Conservation (phyloP, 1,284 basidiomycete species). For the Apiotrichum sp. region DNA sequence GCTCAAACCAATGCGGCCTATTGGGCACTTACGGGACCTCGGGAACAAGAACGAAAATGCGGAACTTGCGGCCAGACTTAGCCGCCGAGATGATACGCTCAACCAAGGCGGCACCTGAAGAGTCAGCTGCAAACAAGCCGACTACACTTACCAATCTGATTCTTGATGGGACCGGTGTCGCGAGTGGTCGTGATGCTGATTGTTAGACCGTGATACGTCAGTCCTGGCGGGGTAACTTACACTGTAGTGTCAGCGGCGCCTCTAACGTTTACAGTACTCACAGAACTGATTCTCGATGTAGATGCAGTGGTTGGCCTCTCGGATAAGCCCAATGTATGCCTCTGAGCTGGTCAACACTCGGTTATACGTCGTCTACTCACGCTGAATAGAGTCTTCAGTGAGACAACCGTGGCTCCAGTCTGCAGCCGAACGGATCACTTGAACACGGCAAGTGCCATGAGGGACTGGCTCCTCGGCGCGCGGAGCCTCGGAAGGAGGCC, state of each 20-base stretch:
- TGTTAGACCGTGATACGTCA: conserved; percentile 15
- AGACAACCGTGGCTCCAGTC: conserved; percentile 91
- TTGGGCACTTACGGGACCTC: conserved; percentile 43
- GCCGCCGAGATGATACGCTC: conserved; percentile 77
- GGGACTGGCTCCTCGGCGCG: conserved; percentile 39
- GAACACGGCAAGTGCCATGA: conserved; percentile 35
- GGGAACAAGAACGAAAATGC: conserved; percentile 69
- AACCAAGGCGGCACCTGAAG: conserved; percentile 60
- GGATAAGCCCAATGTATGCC: conserved; percentile 72
- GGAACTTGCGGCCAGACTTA: conserved; percentile 65
- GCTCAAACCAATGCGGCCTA: conserved; percentile 35
- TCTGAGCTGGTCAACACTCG: conserved; percentile 16
- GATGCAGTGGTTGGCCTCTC: conserved; percentile 76
- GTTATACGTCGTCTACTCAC: conserved; percentile 51
- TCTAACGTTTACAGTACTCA: conserved; percentile 47
- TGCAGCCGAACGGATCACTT: conserved; percentile 63
- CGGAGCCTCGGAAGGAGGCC: conserved; percentile 35
- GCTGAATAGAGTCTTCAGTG: conserved; percentile 78
- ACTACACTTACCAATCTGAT: conserved; percentile 57
- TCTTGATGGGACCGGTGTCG: conserved; percentile 59
- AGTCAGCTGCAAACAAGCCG: not conserved
- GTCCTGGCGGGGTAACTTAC: not conserved
- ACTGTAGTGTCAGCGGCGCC: too few species aligned
- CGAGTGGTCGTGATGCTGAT: conserved; percentile 70
- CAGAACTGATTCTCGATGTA: conserved; percentile 96